Evolutionary conservation across 1,284 basidiomycete genomes (phyloP), one percentile per base, ranked within the genome.

Genomic region (Tranzscheliella williamsii): DNA sequence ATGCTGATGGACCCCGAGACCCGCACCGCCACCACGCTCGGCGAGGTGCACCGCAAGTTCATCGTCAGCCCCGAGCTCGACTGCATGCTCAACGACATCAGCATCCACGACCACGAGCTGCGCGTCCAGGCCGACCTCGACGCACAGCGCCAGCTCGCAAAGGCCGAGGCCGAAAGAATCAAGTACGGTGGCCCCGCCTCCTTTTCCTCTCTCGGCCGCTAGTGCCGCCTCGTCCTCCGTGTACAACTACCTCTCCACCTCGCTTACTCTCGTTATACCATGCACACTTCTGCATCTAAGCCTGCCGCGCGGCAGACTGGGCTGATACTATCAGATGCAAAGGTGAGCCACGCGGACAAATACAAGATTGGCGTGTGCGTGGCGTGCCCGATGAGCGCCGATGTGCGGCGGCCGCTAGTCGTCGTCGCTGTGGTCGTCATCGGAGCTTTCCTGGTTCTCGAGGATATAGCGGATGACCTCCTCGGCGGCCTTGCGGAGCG

Each of bases 1-100:
- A 86, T 90, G 36, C 83, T 87, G 62, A 73, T 94, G 35, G 87
- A 95, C 76, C 71, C 80, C 37, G 77, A 77, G 35, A 79, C 81
- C 22, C 86, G 86, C 60, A 81, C 80, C 8, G 80, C 92, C 12
- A 83, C 83, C 29, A 84, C 91, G 5, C 80, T 95, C 0, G 92
- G 92, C 22, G 88, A 92, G 73, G 83, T 95, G 38, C 86, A 88
- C 80, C 87, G 88, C 72, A 85, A 87, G 49, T 94, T 92, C 67
- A 83, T 90, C 29, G 88, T 88, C 37, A 89, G 90, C 2, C 92
- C 92, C 0, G 85, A 95, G 70, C 81, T 95, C 7, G 88, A 92
- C 42, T 79, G 84, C 2, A 81, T 95, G 33, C 81, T 95, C 5
- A 78, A 81, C n/a, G 85, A 86, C 30, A 52, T 62, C 35, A 49